These are phyloP conservation scores for Pichia sp. DNA, from an alignment of 1,139 yeast species.

Conservation along the genomic window DNA sequence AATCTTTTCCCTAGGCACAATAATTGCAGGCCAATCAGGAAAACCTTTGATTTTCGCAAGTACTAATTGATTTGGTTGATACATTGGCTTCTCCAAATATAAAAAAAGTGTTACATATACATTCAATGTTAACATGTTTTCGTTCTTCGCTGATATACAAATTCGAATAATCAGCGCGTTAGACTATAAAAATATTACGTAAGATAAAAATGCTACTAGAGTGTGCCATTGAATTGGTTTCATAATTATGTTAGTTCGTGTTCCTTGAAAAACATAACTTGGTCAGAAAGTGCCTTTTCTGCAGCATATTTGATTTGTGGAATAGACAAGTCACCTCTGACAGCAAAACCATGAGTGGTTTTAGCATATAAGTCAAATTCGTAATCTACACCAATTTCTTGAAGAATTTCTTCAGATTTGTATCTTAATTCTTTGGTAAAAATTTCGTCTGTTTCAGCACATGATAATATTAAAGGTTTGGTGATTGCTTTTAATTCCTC, in stretches of 20 bases:
- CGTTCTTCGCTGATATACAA: neutral
- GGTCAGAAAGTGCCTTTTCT: conserved; percentile 61
- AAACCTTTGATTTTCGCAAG: conserved; percentile 72
- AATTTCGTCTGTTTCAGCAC: conserved; percentile 61
- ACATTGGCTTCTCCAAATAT: neutral
- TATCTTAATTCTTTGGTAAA: conserved; percentile 60
- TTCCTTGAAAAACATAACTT: conserved; percentile 43
- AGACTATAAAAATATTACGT: neutral
- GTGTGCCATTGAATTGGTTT: too few species aligned
- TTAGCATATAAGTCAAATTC: conserved; percentile 56
- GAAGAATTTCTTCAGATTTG: conserved; percentile 52
- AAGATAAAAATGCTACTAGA: too few species aligned
- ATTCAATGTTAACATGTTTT: neutral
- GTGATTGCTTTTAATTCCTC: conserved; percentile 55
- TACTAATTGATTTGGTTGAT: conserved; percentile 35
- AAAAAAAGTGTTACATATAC: neutral
- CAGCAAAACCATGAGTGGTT: conserved; percentile 67
- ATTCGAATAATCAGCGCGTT: neutral
- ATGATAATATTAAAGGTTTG: conserved; percentile 61
- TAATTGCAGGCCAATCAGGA: conserved; percentile 80
- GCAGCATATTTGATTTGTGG: conserved; percentile 59
- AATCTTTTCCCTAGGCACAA: conserved; percentile 49
- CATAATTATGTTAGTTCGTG: conserved; percentile 14
- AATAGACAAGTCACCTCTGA: conserved; percentile 59
- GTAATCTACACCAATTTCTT: conserved; percentile 40